These are phyloP conservation scores for Cicer arietinum DNA, from an alignment of 306 rosid genomes.

Conservation along the genomic window DNA sequence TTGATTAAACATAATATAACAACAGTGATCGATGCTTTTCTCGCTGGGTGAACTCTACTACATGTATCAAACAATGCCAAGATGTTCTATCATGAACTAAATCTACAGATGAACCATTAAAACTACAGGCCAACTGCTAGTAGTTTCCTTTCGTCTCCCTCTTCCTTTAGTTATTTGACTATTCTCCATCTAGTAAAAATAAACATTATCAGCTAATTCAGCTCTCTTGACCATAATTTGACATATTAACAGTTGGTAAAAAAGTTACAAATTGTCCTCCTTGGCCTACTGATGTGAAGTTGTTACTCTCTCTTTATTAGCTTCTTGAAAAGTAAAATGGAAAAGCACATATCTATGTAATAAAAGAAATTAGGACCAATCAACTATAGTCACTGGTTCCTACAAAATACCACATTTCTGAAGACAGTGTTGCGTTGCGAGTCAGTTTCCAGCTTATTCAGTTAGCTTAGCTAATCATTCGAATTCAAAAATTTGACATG, in stretches of 20 bases:
- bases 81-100: constrained; percentile 4
- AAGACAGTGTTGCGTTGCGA: constrained; percentile 20
- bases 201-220: constrained; percentile 13
- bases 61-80: background rate
- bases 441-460: constrained; percentile 32
- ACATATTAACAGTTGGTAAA: constrained; percentile 16
- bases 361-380: constrained; percentile 27
- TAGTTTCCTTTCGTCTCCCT: background rate
- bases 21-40: background rate
- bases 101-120: constrained; percentile 6
- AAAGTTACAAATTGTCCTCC: background rate
- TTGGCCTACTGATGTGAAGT: background rate
- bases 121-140: background rate
- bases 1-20: constrained; percentile 14
- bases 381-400: constrained; percentile 28
- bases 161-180: constrained; percentile 10
- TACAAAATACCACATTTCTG: constrained; percentile 14
- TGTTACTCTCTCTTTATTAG: background rate
- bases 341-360: background rate
- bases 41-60: background rate
- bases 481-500: constrained; percentile 27
- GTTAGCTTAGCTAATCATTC: constrained; percentile 34
- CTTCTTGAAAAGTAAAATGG: constrained; percentile 1
- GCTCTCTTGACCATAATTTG: constrained; percentile 20
- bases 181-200: background rate